Evolutionary conservation across 225 moss, liverwort and hornwort genomes (phyloP), one percentile per base, ranked within the genome.

Genomic region (Marchantia polymorpha): DNA sequence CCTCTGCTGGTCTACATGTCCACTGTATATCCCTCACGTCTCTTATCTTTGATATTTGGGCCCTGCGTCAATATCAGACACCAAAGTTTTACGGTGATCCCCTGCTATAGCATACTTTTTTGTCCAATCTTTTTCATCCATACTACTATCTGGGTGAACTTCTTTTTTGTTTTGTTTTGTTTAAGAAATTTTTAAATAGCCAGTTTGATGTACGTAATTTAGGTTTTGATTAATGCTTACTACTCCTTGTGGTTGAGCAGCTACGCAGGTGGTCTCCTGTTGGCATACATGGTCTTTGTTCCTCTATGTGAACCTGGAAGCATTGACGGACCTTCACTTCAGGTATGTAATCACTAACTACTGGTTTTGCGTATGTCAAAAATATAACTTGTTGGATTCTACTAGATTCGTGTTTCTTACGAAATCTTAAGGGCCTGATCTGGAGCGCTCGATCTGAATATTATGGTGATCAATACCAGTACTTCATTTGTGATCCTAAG

Each of bases 201-300:
- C 13, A 20, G 14, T 19, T 3, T 69, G 68, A 31, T 14, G 68
- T 2, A 12, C 30, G 27, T 25, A 26, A 31, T 12, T 1, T 20
- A 17, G 19, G 10, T 2, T 49, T 51, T 75, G 12, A 49, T 27
- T 75, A 6, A 10, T 75, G 75, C n/a, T 6, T 1, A 60, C 59
- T 60, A 39, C 39, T 39, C 15, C n/a, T 46, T 12, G 10, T 16
- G 31, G 20, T 9, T 84, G 68, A 72, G 82, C 83, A 93, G 93
- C 88, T 97, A 97, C 72, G 93, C 97, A 63, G 97, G 93, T 27
- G 97, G 97, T 19, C 87, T 97, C 23, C 86, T 97, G 68, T 83
- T 97, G 79, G 97, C 94, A 22, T 97, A 94, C 23, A 90, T 97
- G 88, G 89, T 97, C 7, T 97, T 97, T 51, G 89, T 97, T 73